Percentiles rank a stretch among this genome's conserved stretches.
Conservation (phyloP, 495 filamentous ascomycete genomes). For the Bombardia bombarda region DNA sequence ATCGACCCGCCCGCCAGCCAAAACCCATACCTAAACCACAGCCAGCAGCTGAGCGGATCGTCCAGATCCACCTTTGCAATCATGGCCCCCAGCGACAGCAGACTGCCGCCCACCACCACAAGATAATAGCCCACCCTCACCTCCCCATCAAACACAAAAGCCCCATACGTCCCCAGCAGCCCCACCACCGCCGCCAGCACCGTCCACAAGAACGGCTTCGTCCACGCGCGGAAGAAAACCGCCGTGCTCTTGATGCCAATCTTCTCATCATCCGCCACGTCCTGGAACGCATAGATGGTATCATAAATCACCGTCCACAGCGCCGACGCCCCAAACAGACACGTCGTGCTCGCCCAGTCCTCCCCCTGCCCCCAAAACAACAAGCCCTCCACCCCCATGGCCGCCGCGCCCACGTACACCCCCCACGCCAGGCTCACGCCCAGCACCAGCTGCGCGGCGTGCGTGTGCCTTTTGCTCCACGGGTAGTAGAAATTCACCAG, state of each 20-base stretch:
- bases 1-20: slow-evolving; percentile 27
- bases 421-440: slow-evolving; percentile 16
- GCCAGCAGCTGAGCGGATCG: slow-evolving; percentile 27
- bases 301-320: slow-evolving; percentile 25
- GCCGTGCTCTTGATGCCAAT: slow-evolving; percentile 16
- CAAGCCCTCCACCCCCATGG: not conserved
- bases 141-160: not conserved
- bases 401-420: slow-evolving; percentile 17
- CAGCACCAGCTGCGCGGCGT: slow-evolving; percentile 32
- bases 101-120: slow-evolving; percentile 18
- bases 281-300: slow-evolving; percentile 25
- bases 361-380: too few relatives aligned
- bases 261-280: slow-evolving; percentile 19
- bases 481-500: slow-evolving; percentile 3
- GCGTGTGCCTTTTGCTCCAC: slow-evolving; percentile 25
- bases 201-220: not conserved
- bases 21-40: slow-evolving; percentile 32
- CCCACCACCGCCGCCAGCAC: not conserved
- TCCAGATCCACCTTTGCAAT: slow-evolving; percentile 27
- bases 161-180: not conserved
- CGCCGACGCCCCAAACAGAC: slow-evolving; percentile 13
- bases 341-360: not conserved
- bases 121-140: slow-evolving; percentile 14
- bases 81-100: slow-evolving; percentile 24
- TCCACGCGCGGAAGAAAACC: not conserved